phyloP scores from a whole-genome alignment of 225 moss, liverwort and hornwort genomes.

The Sphagnum tenellum region DNA sequence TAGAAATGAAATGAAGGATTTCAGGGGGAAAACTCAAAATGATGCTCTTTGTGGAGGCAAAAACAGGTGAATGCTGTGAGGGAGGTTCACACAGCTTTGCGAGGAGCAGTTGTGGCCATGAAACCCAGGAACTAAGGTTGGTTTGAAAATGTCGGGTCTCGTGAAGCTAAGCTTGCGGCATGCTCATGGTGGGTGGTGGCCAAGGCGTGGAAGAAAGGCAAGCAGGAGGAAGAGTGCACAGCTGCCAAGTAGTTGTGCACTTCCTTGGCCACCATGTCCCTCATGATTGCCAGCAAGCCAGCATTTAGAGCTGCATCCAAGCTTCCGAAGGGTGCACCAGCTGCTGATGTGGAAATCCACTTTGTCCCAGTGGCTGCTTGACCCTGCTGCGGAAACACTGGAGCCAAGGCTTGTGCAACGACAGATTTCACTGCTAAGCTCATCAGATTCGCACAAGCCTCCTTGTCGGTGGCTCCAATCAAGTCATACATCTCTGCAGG shows the following conservation, averaged over 20 bases:
- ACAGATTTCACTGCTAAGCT: constrained; percentile 33
- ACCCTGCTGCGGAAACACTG: constrained; percentile 4
- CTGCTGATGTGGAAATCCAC: constrained; percentile 6
- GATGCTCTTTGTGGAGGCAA: neutral
- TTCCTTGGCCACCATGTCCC: constrained; percentile 53
- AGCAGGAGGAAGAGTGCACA: constrained; percentile 18
- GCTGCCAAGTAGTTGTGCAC: constrained; percentile 48
- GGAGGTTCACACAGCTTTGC: constrained; percentile 32
- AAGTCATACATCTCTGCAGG: constrained; percentile 3
- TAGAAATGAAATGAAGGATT: no score
- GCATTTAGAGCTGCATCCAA: constrained; percentile 40
- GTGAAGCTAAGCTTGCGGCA: no score
- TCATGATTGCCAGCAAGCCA: constrained; percentile 42
- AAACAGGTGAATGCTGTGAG: neutral
- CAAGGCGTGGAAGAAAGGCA: constrained; percentile 26
- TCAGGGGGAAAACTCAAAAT: no score
- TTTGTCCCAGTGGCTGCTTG: constrained; percentile 1
- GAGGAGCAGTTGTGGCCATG: constrained; percentile 21
- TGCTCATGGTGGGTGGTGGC: neutral
- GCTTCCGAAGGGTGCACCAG: constrained; percentile 8
- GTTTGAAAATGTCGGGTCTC: constrained; percentile 22
- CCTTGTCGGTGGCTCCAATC: neutral
- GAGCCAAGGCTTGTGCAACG: constrained; percentile 35
- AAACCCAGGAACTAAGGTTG: constrained; percentile 39
- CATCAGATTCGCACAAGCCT: constrained; percentile 20